Base-by-base conservation (phyloP, 768 basidiomycete species). In the Daedaleopsis nitida region DNA sequence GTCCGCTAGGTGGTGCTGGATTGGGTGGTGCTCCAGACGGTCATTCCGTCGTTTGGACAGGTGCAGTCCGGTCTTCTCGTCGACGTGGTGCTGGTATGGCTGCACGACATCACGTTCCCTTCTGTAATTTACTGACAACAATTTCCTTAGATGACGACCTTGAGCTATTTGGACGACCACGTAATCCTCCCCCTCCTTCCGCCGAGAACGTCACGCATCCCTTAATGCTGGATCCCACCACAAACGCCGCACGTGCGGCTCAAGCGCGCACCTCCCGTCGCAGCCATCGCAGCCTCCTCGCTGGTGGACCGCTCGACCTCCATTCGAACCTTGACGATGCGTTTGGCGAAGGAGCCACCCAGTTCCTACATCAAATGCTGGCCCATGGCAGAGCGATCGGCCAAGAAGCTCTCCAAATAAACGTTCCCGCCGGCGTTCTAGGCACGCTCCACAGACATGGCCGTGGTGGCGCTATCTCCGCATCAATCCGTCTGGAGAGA, bases 301-400 rank as follows among this genome's bases (percentile, higher is more conserved):
- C 81, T 16, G 69, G 66, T 53, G 81, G 76, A 50, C 34, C 39
- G 5, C 55, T 64, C 1, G 47, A 49, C 21, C 21, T 49, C 11
- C 47, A 49, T 11, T 4, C 39, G 73, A 66, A 61, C 72, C 73
- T 97, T 45, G 89, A 94, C 62, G 86, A 89, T 60, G 84, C 94
- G 57, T 85, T 96, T 57, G 91, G 92, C 0, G 86, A 86, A 11
- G 89, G 91, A 24, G 91, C 91, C 9, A 81, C 89, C 17, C 93
- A 95, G 68, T 78, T 95, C 27, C 83, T 97, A 67, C 90, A 95
- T 57, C 89, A 94, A 50, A 81, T 96, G 49, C 83, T 96, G 66
- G 79, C 83, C 52, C 85, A 85, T 52, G 78, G 84, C 27, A 79
- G 81, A 17, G 80, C 79, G 0, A 39, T 59, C 16, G 81, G 80